These are phyloP conservation scores for Ascosphaera aggregata DNA, from an alignment of 2,329 filamentous ascomycete genomes.

Conservation along the genomic window DNA sequence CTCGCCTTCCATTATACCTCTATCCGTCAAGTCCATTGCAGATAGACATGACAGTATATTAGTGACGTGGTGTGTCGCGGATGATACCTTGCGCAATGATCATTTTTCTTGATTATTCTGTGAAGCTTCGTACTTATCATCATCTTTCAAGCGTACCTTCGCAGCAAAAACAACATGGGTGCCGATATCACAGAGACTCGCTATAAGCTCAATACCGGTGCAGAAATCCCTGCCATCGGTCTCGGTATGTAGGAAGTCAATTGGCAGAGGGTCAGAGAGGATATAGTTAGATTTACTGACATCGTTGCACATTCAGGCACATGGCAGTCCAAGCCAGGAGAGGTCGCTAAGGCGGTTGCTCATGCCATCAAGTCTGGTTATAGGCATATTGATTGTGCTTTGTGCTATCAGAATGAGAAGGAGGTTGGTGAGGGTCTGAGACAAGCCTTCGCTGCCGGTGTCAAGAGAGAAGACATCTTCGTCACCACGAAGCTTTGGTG, in stretches of 20 bases:
- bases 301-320: constrained; percentile 25
- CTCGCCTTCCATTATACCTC: neutral
- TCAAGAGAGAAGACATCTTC: constrained; percentile 59
- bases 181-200: constrained; percentile 18
- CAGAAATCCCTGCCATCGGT: constrained; percentile 38
- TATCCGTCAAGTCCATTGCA: no score
- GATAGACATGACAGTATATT: neutral
- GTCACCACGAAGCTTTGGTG: constrained; percentile 73
- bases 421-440: constrained; percentile 60
- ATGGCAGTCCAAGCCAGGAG: constrained; percentile 37
- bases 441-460: constrained; percentile 44
- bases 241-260: constrained; percentile 24
- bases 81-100: neutral
- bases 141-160: neutral
- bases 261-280: no score
- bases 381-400: constrained; percentile 13
- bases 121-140: neutral
- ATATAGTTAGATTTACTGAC: constrained; percentile 5
- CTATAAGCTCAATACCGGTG: constrained; percentile 42
- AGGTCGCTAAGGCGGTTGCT: constrained; percentile 34
- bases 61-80: neutral
- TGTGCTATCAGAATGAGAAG: constrained; percentile 36
- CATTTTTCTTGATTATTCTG: neutral
- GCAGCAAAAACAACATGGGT: neutral
- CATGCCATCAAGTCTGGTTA: constrained; percentile 9